Conservation (phyloP, 495 filamentous ascomycete genomes). For the Xylaria telfairii region DNA sequence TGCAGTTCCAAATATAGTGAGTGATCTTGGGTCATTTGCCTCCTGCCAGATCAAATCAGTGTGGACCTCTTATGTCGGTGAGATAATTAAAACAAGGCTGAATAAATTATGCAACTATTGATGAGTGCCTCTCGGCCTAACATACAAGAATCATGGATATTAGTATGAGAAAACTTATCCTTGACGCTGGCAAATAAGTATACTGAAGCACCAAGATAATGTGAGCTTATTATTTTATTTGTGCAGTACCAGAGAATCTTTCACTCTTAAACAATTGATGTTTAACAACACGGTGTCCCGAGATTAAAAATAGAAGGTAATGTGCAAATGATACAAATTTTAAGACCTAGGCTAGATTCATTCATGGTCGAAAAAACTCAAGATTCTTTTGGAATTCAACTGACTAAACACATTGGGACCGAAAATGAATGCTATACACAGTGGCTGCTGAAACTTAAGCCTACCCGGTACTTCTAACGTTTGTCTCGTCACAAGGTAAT, state of each 20-base stretch:
- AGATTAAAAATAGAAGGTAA: neutral
- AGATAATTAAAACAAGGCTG: too few relatives aligned
- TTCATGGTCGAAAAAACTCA: neutral
- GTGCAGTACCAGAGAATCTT: neutral
- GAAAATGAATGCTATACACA: neutral
- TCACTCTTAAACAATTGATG: neutral
- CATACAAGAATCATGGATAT: too few relatives aligned
- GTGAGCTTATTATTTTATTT: neutral
- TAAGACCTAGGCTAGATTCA: neutral
- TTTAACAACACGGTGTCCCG: too few relatives aligned
- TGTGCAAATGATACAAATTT: neutral
- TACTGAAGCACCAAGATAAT: neutral
- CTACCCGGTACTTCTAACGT: neutral
- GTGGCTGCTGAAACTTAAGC: neutral
- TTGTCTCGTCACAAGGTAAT: neutral
- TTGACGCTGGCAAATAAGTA: neutral
- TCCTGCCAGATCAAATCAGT: neutral
- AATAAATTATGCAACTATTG: too few relatives aligned
- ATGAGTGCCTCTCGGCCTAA: too few relatives aligned
- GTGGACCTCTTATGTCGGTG: too few relatives aligned
- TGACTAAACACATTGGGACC: neutral
- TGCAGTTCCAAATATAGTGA: too few relatives aligned
- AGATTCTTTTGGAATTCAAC: neutral
- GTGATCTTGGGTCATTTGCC: neutral
- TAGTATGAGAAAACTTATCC: neutral